A percentile compares a stretch with the other conserved stretches of the same genome.
phyloP scores from a whole-genome alignment of 257 asterid species.

The Anisodus tanguticus region DNA sequence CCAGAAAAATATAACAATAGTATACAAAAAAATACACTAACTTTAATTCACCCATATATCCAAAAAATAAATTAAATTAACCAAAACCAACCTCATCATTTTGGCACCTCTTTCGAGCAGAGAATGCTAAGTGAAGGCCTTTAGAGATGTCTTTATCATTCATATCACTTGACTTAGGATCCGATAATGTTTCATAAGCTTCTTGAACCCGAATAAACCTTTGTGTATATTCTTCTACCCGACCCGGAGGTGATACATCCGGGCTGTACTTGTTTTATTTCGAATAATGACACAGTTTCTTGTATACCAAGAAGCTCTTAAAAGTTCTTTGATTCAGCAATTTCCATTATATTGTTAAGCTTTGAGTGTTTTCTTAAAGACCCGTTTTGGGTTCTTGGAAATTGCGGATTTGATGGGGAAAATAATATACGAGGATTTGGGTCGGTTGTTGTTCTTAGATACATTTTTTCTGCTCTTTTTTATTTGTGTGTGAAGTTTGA shows the following conservation, averaged over 20 bases:
- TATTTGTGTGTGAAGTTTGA: background rate
- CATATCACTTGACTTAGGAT: constrained; percentile 61
- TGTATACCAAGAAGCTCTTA: constrained; percentile 84
- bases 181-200: constrained; percentile 89
- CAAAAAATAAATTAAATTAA: background rate
- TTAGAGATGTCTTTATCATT: constrained; percentile 61
- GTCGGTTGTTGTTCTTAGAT: constrained; percentile 30
- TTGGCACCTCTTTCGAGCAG: constrained; percentile 48
- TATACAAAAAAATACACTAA: background rate
- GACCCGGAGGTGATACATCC: constrained; percentile 90
- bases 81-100: constrained; percentile 37
- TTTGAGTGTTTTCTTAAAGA: constrained; percentile 18
- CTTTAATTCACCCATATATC: background rate
- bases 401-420: constrained; percentile 30
- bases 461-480: background rate
- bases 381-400: constrained; percentile 13
- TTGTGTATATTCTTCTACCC: constrained; percentile 69
- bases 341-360: constrained; percentile 22
- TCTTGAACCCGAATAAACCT: constrained; percentile 76
- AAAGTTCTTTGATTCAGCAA: constrained; percentile 38
- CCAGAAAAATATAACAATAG: no score
- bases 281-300: constrained; percentile 55
- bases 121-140: constrained; percentile 61
- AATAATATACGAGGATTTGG: background rate
- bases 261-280: constrained; percentile 90